Evolutionary conservation across 345 rosid genomes (phyloP), one percentile per base, ranked within the genome.

Genomic region (Populus alba): DNA sequence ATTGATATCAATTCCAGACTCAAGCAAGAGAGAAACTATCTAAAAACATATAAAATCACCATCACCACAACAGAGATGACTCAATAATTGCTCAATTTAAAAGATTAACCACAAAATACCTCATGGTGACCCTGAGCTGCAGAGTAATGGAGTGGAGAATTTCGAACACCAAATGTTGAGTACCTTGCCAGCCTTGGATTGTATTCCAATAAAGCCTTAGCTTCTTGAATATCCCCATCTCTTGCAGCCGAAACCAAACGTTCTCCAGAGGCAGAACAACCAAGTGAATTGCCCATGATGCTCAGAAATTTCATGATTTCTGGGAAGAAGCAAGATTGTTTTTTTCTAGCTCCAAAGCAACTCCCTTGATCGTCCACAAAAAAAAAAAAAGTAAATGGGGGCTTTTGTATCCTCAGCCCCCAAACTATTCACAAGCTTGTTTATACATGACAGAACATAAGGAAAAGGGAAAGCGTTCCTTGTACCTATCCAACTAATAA

Each of bases 211-310:
- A 96, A 90, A 82, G 98, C 99, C 79, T 84, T 96, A 10, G 99
- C 98, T 81, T 96, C 99, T 70, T 91, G 97, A 81, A 96, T 86
- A 85, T 96, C 99, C 15, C 98, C 98, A 84, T 96, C 99, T 89
- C 98, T 90, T 39, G 98, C 99, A 13, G 98, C 99, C 0, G 99
- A 93, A 78, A 96, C 98, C 81, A 96, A 85, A 63, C 98, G 91
- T 74, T 96, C 99, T 79, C 99, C 99, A n/a, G 98, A 94, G 23
- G 97, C 99, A 5, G 99, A 96, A 87, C 99, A 96, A 8, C 99
- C 99, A 73, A 96, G 91, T 3, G 99, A 96, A 82, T 96, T 96
- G 3, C 98, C 95, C 85, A 96, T 88, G 77, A 96, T 85, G 91
- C 92, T 91, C 17, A 94, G 80, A 65, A 96, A 89, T 85, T 89